Conservation (phyloP, 176 grass and related monocot genomes). For the barley (Hordeum vulgare) region DNA sequence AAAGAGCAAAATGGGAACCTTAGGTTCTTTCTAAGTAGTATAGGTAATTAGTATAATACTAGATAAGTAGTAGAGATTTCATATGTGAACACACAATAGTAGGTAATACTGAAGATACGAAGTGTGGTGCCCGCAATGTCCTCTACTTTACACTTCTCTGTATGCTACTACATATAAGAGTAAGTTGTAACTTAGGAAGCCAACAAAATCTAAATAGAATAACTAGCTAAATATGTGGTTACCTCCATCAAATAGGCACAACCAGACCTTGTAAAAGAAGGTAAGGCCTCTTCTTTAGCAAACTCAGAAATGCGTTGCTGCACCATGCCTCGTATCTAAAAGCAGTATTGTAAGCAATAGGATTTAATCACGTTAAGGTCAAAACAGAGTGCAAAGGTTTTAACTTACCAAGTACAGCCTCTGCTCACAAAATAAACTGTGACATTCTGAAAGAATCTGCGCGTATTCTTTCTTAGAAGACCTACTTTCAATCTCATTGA, state of each 20-base stretch:
- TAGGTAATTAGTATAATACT: not conserved
- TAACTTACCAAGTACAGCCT: conserved; percentile 76
- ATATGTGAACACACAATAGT: not conserved
- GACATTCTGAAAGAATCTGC: conserved; percentile 88
- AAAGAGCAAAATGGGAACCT: not conserved
- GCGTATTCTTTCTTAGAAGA: conserved; percentile 84
- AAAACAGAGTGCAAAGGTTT: conserved; percentile 24
- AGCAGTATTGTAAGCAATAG: conserved; percentile 4
- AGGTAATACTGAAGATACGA: not conserved
- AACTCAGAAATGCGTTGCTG: conserved; percentile 87
- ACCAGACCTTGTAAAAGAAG: conserved; percentile 95
- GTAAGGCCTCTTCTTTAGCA: conserved; percentile 75
- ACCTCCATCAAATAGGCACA: conserved; percentile 98
- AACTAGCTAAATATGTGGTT: conserved; percentile 22
- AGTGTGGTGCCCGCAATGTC: not conserved
- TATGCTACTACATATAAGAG: not conserved
- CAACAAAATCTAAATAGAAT: conserved; percentile 19
- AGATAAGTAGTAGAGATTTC: not conserved
- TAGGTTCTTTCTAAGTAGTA: not conserved
- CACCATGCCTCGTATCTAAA: conserved; percentile 83
- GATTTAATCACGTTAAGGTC: not conserved
- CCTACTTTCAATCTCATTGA: conserved; percentile 87
- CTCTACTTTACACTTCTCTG: not conserved
- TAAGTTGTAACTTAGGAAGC: not conserved
- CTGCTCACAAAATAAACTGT: conserved; percentile 94